A percentile compares a stretch with the other conserved stretches of the same genome.
Conservation (phyloP, 2,329 filamentous ascomycete species). For the Westerdykella sp. region DNA sequence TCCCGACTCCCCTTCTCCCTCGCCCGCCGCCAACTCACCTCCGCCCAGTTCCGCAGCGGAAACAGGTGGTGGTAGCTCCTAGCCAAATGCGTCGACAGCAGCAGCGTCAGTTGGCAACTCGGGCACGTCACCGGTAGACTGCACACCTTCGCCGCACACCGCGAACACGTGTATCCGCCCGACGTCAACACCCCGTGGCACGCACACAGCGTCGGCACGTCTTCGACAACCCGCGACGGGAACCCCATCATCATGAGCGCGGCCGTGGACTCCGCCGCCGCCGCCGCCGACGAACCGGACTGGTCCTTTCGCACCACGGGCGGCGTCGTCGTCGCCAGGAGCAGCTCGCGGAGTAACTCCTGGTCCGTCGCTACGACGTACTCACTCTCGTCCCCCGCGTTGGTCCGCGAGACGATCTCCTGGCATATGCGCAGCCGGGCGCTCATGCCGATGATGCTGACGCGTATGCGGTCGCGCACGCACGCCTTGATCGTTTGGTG, state of each 20-base stretch:
- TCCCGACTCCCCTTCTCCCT: constrained; percentile 40
- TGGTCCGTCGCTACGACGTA: constrained; percentile 87
- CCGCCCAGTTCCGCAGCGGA: constrained; percentile 73
- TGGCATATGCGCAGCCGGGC: constrained; percentile 89
- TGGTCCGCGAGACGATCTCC: constrained; percentile 82
- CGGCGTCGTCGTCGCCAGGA: constrained; percentile 82
- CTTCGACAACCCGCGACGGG: constrained; percentile 74
- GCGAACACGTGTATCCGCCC: constrained; percentile 85
- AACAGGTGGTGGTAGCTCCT: constrained; percentile 38
- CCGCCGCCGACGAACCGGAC: constrained; percentile 22
- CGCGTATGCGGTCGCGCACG: constrained; percentile 74
- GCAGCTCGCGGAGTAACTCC: constrained; percentile 79
- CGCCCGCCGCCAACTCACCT: constrained; percentile 78
- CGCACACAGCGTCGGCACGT: constrained; percentile 71
- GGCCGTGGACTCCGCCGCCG: constrained; percentile 38
- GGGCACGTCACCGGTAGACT: constrained; percentile 85
- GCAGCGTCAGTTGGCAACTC: constrained; percentile 82
- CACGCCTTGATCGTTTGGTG: constrained; percentile 79
- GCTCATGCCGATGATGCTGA: constrained; percentile 82
- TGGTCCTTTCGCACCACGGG: constrained; percentile 65
- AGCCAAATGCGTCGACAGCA: constrained; percentile 65
- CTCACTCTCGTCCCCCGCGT: constrained; percentile 65
- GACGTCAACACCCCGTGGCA: constrained; percentile 78
- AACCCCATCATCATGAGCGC: constrained; percentile 96
- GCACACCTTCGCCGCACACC: constrained; percentile 86